Base-by-base conservation (phyloP, 78 protist genomes). In the Emiliania huxleyi region DNA sequence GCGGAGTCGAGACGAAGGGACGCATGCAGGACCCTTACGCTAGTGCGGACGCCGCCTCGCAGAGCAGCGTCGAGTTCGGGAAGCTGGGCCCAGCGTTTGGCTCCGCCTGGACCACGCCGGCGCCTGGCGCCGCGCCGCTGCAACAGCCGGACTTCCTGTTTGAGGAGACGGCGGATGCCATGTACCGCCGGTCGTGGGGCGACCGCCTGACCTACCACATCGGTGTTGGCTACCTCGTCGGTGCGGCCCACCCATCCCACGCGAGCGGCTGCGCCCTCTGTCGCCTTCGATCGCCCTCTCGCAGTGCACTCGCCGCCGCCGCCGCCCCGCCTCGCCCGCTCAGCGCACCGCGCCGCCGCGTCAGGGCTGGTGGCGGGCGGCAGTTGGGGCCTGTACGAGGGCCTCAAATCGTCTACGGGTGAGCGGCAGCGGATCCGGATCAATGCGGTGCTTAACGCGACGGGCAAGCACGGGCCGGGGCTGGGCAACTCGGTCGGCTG, bases 11-110 rank as follows among this genome's bases (percentile, higher is more conserved):
- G n/a, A n/a, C n/a, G n/a, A n/a, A n/a, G n/a, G n/a, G n/a, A n/a
- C n/a, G n/a, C n/a, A n/a, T n/a, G n/a, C n/a, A n/a, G n/a, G 75
- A 69, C 75, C 75, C 75, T 3, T 69, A 69, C 75, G 75, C 75
- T 15, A 12, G 2, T 15, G 33, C 18, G 23, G 75, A 69, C 75
- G 75, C 37, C 75, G 75, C 75, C 18, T 26, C 33, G 18, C n/a
- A 4, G 38, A 4, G 33, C 12, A 2, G 33, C 23, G 75, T 4
- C 18, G 33, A 69, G 23, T 29, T 69, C 75, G 23, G 33, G 38
- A 26, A 26, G 75, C 33, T 26, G 3, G 18, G 18, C 75, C 75
- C 75, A 4, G 18, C 75, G 33, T 69, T 69, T 69, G 75, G 75
- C 75, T 4, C 37, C n/a, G 37, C 12, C 75, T 26, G 37, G 37